phyloP scores from a whole-genome alignment of 305 asterid species.

The Fraxinus sp. region DNA sequence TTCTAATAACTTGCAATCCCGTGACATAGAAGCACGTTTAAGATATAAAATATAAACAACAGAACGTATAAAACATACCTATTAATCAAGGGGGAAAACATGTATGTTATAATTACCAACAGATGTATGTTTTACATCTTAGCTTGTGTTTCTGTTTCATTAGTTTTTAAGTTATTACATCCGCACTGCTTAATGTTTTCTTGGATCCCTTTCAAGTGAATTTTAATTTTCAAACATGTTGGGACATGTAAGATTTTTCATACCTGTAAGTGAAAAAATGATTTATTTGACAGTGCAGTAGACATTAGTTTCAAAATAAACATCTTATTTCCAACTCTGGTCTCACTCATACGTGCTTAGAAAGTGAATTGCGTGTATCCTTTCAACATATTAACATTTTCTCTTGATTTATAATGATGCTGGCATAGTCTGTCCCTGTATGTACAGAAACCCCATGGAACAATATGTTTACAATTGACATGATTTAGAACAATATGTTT shows the following conservation, averaged over 20 bases:
- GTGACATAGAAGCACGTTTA: background rate
- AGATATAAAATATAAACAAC: background rate
- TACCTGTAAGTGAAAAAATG: background rate
- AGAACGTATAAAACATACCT: background rate
- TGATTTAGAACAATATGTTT: too few relatives aligned
- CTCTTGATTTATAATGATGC: background rate
- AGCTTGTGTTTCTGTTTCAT: background rate
- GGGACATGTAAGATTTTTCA: background rate
- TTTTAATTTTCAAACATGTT: background rate
- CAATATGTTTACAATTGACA: too few relatives aligned
- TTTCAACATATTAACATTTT: background rate
- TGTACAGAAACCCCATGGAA: background rate
- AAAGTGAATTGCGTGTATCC: background rate
- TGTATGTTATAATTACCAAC: background rate
- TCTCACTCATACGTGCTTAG: background rate
- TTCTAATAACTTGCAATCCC: background rate
- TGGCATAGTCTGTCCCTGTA: background rate
- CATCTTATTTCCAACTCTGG: background rate
- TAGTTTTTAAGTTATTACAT: background rate
- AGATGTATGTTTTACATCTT: background rate
- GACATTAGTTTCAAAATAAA: background rate
- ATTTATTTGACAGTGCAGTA: background rate
- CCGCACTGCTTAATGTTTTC: background rate
- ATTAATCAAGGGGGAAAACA: background rate
- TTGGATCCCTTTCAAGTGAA: background rate